phyloP scores from a whole-genome alignment of 331 rosid species.

The Dryas integrifolia region DNA sequence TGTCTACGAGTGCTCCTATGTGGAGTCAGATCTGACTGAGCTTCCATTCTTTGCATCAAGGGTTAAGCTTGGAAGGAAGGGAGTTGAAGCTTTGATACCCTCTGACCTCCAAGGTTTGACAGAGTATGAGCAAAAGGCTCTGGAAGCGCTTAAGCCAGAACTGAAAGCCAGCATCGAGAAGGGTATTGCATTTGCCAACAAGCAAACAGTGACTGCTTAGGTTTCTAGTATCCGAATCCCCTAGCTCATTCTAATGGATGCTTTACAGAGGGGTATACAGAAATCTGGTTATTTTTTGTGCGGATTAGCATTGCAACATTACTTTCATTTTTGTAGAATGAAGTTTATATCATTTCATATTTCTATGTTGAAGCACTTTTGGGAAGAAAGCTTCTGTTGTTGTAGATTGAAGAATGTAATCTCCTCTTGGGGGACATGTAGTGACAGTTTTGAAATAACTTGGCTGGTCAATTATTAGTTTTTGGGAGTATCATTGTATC shows the following conservation, averaged over 20 bases:
- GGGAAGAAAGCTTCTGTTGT: slow-evolving; percentile 28
- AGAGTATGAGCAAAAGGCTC: slow-evolving; percentile 83
- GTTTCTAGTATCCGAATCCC: slow-evolving; percentile 18
- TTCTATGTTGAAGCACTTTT: slow-evolving; percentile 26
- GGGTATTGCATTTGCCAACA: slow-evolving; percentile 79
- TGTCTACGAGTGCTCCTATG: slow-evolving; percentile 82
- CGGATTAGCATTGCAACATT: slow-evolving; percentile 33
- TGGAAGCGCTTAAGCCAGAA: slow-evolving; percentile 94
- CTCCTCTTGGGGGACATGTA: slow-evolving; percentile 12
- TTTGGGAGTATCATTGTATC: slow-evolving; percentile 10
- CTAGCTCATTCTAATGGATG: slow-evolving; percentile 18
- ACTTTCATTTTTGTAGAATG: slow-evolving; percentile 45
- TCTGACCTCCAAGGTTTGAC: slow-evolving; percentile 86
- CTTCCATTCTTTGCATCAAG: slow-evolving; percentile 95
- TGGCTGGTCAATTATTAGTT: slow-evolving; percentile 9
- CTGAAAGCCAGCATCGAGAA: slow-evolving; percentile 90
- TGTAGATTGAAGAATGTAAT: slow-evolving; percentile 39
- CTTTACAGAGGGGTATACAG: slow-evolving; percentile 23
- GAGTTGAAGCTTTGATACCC: slow-evolving; percentile 72
- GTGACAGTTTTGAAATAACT: slow-evolving; percentile 50
- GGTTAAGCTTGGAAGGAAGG: slow-evolving; percentile 80
- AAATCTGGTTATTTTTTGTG: slow-evolving; percentile 24
- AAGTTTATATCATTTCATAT: slow-evolving; percentile 23
- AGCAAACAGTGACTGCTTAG: slow-evolving; percentile 62
- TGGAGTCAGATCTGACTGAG: slow-evolving; percentile 79